Evolutionary conservation across 2,329 filamentous ascomycete genomes (phyloP).

Genomic region (Colletotrichum limetticola): DNA sequence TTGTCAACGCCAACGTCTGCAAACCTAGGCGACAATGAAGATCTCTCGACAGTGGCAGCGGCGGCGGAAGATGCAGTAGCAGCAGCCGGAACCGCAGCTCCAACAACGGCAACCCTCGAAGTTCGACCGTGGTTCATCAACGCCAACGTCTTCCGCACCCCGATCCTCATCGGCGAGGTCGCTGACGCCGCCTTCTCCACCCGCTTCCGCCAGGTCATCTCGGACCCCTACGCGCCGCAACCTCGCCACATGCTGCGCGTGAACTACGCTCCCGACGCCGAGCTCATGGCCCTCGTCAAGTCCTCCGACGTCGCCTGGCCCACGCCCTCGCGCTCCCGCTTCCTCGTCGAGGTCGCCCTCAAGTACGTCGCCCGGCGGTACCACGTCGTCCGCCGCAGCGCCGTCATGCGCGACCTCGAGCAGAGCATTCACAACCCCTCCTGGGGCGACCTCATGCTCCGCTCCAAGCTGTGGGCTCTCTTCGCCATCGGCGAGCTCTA

Average conservation of each 20-base stretch:
- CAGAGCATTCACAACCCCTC: conserved; percentile 47
- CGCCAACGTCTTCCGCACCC: conserved; percentile 45
- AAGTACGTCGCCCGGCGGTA: conserved; percentile 51
- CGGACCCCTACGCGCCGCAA: conserved; percentile 37
- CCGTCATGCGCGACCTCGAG: conserved; percentile 49
- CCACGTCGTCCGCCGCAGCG: conserved; percentile 52
- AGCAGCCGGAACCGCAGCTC: background rate
- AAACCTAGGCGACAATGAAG: conserved; percentile 4
- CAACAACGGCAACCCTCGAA: conserved; percentile 23
- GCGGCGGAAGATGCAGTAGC: no score
- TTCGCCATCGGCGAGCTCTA: conserved; percentile 60
- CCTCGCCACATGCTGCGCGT: conserved; percentile 46
- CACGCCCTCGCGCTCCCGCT: conserved; percentile 46
- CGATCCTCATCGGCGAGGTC: conserved; percentile 47
- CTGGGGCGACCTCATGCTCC: conserved; percentile 46
- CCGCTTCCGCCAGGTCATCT: conserved; percentile 47
- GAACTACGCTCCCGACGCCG: conserved; percentile 45
- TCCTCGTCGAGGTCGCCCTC: conserved; percentile 52
- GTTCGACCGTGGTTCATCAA: conserved; percentile 46
- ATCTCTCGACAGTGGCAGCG: background rate
- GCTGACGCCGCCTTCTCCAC: conserved; percentile 50
- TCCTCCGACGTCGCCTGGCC: conserved; percentile 49
- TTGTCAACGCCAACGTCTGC: conserved; percentile 10
- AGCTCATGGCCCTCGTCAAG: conserved; percentile 41
- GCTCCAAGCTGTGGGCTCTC: conserved; percentile 54